Base-by-base conservation (phyloP, 345 rosid species). In the Erysimum cheiranthoides region DNA sequence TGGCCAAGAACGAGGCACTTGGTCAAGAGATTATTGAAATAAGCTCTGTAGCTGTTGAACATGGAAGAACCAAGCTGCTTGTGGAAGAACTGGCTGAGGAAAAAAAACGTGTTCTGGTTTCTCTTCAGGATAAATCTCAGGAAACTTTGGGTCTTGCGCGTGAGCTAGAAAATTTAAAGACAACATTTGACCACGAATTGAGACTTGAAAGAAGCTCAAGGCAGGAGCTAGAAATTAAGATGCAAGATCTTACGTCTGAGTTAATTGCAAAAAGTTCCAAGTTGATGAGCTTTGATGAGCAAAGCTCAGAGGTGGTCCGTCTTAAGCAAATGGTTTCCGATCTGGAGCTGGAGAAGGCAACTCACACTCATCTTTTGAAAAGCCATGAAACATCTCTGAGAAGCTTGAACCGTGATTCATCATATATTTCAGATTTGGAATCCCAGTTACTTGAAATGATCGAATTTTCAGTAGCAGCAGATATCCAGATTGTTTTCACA, bases 391-490 rank as follows among this genome's bases (percentile, higher is more conserved):
- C 86, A 75, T 71, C 82, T 66, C 83, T 86, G 60, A 74, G 81
- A 77, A 66, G 71, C 82, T 79, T 83, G 70, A 73, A 57, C n/a
- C 69, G 74, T 73, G 82, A 85, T 76, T 79, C 86, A 80, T 78
- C 79, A 70, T 76, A 86, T 40, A 66, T 81, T 68, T 66, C 84
- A 56, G 68, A 63, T 74, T 84, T 89, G 73, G 87, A 95, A 78
- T 76, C 78, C 76, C 89, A 82, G 82, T 68, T 92, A 80, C 83
- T 82, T 58, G 90, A 87, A 82, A 76, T 92, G 90, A 84, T 81
- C 50, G 87, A 83, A 80, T 54, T 32, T 57, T 73, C 82, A 67
- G 54, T 90, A 74, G 90, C 92, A 71, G 83, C 92, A 31, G 93
- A 90, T 79, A 71, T 89, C 58, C 77, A 71, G 57, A 59, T 84